A percentile compares a stretch with the other conserved stretches of the same genome.
Conservation (phyloP, 1,284 basidiomycete genomes). For the Apiotrichum gracile region DNA sequence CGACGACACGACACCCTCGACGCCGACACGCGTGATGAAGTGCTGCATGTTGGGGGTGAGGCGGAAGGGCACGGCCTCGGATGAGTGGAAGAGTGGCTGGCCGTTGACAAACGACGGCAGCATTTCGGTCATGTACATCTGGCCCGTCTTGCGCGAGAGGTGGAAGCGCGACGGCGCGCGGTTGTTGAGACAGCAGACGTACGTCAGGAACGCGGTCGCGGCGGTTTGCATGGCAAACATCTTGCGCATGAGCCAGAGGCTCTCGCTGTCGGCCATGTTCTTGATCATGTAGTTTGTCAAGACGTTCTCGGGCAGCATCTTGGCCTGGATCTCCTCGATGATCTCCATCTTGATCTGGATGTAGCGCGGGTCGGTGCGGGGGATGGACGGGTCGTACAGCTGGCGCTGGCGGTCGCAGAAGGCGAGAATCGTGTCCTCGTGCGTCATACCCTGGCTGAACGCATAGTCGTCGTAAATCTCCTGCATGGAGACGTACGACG, state of each 20-base stretch:
- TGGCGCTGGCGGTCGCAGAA: conserved; percentile 76
- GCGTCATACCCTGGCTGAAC: conserved; percentile 65
- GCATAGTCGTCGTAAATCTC: conserved; percentile 94
- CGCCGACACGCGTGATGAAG: conserved; percentile 82
- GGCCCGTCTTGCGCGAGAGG: conserved; percentile 79
- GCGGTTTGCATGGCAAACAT: conserved; percentile 91
- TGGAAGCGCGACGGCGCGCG: conserved; percentile 82
- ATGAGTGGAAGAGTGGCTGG: conserved; percentile 65
- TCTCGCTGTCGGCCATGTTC: conserved; percentile 75
- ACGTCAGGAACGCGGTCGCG: conserved; percentile 86
- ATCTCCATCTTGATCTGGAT: conserved; percentile 64
- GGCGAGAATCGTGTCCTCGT: conserved; percentile 82
- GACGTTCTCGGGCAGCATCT: conserved; percentile 86
- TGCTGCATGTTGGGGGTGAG: conserved; percentile 94
- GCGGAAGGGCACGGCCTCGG: conserved; percentile 91
- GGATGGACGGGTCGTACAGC: conserved; percentile 49
- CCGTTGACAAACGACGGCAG: conserved; percentile 59
- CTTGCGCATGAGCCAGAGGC: conserved; percentile 95
- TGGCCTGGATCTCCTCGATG: conserved; percentile 80
- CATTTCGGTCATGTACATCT: conserved; percentile 84
- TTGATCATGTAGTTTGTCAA: conserved; percentile 81
- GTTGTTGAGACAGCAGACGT: conserved; percentile 75
- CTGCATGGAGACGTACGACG: conserved; percentile 82
- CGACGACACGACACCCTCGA: conserved; percentile 82
- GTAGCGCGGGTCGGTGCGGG: conserved; percentile 29